Percentiles rank a stretch among this genome's conserved stretches.
Conservation (phyloP, 2,329 filamentous ascomycete species). For the Hypoxylon sp. region DNA sequence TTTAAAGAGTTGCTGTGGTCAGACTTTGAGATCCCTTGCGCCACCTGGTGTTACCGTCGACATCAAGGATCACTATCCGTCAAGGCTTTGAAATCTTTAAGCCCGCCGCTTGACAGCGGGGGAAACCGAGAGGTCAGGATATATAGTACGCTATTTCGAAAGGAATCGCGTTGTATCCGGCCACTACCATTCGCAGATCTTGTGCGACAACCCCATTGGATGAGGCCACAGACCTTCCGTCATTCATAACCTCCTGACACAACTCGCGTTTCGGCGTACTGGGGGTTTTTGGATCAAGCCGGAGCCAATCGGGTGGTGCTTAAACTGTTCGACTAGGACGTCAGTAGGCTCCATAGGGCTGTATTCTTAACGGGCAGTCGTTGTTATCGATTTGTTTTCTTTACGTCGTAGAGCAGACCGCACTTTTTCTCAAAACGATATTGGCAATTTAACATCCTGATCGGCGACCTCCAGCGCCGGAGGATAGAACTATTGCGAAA, state of each 20-base stretch:
- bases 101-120: slow-evolving; percentile 19
- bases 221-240: slow-evolving; percentile 32
- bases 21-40: not conserved
- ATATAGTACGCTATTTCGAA: slow-evolving; percentile 29
- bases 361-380: slow-evolving; percentile 3
- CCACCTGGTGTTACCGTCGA: slow-evolving; percentile 21
- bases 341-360: slow-evolving; percentile 20
- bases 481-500: slow-evolving; percentile 12
- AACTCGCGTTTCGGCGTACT: slow-evolving; percentile 47
- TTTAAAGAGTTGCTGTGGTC: slow-evolving; percentile 8
- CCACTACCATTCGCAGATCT: slow-evolving; percentile 24
- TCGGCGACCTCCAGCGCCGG: slow-evolving; percentile 2
- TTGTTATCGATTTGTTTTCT: slow-evolving; percentile 18
- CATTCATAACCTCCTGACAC: slow-evolving; percentile 47
- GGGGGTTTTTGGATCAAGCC: slow-evolving; percentile 37
- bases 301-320: slow-evolving; percentile 22
- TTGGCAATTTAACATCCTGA: slow-evolving; percentile 13
- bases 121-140: slow-evolving; percentile 30
- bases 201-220: slow-evolving; percentile 35
- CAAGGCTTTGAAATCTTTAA: slow-evolving; percentile 23
- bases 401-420: not conserved
- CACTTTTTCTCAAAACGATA: slow-evolving; percentile 4
- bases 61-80: slow-evolving; percentile 34
- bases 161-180: slow-evolving; percentile 35
- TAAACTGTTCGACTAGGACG: slow-evolving; percentile 15